Conservation (phyloP, 768 basidiomycete genomes). For the Boletus edulis region DNA sequence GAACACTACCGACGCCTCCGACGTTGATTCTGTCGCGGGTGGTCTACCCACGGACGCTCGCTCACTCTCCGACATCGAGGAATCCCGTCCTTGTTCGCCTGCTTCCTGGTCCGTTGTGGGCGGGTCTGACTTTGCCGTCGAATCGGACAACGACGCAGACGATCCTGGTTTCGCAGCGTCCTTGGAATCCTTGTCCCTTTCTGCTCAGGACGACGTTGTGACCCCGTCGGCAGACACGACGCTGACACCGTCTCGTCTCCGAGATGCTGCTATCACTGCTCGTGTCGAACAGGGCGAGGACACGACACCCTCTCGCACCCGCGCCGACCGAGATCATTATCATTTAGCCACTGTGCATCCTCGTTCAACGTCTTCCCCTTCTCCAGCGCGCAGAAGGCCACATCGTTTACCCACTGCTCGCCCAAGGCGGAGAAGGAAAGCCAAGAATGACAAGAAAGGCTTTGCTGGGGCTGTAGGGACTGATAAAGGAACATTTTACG, state of each 20-base stretch:
- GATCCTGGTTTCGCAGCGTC: slow-evolving; percentile 33
- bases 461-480: slow-evolving; percentile 15
- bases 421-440: slow-evolving; percentile 17
- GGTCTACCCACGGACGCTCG: slow-evolving; percentile 7
- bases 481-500: slow-evolving; percentile 36
- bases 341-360: slow-evolving; percentile 31
- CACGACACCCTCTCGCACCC: slow-evolving; percentile 15
- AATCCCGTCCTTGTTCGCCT: slow-evolving; percentile 28
- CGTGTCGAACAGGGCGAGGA: neutral
- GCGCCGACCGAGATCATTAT: slow-evolving; percentile 27
- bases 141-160: slow-evolving; percentile 28
- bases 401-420: slow-evolving; percentile 21
- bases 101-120: slow-evolving; percentile 40
- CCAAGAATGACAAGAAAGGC: slow-evolving; percentile 9
- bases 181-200: slow-evolving; percentile 35
- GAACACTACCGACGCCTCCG: slow-evolving; percentile 22
- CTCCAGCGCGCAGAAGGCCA: slow-evolving; percentile 43
- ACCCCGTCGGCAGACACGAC: neutral
- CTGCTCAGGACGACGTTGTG: slow-evolving; percentile 23
- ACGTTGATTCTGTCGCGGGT: slow-evolving; percentile 21
- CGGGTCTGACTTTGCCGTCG: slow-evolving; percentile 31
- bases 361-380: slow-evolving; percentile 52
- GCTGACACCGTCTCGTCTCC: slow-evolving; percentile 4
- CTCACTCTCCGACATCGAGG: slow-evolving; percentile 26
- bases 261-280: neutral